Evolutionary conservation across 495 filamentous ascomycete genomes (phyloP).

Genomic region (Trichoderma orchidacearum): DNA sequence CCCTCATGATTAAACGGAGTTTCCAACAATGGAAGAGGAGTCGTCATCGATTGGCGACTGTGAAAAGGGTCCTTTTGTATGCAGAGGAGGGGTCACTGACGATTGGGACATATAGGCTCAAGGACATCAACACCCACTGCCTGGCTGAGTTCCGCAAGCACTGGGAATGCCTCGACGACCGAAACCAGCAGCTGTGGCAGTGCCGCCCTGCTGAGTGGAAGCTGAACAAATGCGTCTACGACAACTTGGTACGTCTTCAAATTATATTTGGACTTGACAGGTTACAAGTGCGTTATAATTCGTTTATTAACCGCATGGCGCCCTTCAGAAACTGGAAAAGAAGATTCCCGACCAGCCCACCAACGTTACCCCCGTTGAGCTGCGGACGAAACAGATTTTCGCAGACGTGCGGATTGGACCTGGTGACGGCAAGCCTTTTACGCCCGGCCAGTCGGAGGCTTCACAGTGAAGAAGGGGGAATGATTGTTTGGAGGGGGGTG

Average conservation of each 20-base stretch:
- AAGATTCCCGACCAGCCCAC: slow-evolving; percentile 72
- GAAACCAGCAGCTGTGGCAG: slow-evolving; percentile 93
- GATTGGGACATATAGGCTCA: slow-evolving; percentile 44
- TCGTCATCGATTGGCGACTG: too few relatives aligned
- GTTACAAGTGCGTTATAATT: background rate
- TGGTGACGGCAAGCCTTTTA: slow-evolving; percentile 23
- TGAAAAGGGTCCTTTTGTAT: background rate
- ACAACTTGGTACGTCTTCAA: slow-evolving; percentile 64
- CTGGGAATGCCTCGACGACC: slow-evolving; percentile 91
- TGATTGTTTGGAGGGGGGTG: background rate
- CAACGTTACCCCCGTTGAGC: slow-evolving; percentile 67
- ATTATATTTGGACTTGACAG: background rate
- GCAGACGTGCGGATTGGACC: slow-evolving; percentile 35
- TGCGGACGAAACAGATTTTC: slow-evolving; percentile 66
- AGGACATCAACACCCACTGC: slow-evolving; percentile 93
- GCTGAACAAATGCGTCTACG: slow-evolving; percentile 85
- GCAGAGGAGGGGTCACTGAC: background rate
- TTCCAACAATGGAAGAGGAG: background rate
- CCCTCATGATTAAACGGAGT: too few relatives aligned
- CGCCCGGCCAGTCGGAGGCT: slow-evolving; percentile 8
- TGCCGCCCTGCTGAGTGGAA: slow-evolving; percentile 69
- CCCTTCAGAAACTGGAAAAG: slow-evolving; percentile 76
- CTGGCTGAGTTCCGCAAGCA: slow-evolving; percentile 79
- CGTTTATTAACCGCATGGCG: background rate
- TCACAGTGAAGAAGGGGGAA: background rate